A percentile compares a stretch with the other conserved stretches of the same genome.
Conservation (phyloP, 148 eudicot genomes). For the Arbutus unedo region DNA sequence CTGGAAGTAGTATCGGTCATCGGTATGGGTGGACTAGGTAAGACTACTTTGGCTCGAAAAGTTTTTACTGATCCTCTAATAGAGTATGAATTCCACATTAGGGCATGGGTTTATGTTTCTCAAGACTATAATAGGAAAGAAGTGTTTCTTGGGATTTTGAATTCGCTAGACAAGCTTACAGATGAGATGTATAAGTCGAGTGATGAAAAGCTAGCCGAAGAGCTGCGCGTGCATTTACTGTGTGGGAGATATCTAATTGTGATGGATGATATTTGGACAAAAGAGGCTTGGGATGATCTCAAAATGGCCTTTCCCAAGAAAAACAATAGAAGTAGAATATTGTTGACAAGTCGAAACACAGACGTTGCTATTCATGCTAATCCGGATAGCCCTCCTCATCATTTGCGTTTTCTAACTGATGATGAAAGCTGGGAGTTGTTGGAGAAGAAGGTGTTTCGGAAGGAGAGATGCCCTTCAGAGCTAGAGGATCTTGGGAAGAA, state of each 20-base stretch:
- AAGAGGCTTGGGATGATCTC: conserved; percentile 29
- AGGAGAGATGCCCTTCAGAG: conserved; percentile 21
- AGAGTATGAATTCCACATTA: conserved; percentile 19
- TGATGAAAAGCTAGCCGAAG: conserved; percentile 15
- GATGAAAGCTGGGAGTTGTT: conserved; percentile 33
- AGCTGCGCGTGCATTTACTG: conserved; percentile 8
- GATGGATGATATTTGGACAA: conserved; percentile 32
- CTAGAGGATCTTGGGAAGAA: conserved; percentile 18
- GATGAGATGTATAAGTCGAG: neutral
- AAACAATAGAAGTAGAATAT: conserved; percentile 27
- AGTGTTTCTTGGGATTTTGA: conserved; percentile 16
- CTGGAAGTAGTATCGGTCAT: conserved; percentile 31
- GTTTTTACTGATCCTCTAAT: conserved; percentile 24
- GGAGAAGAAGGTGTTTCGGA: conserved; percentile 25
- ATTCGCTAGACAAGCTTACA: neutral
- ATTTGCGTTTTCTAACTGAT: conserved; percentile 11
- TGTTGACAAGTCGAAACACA: conserved; percentile 25
- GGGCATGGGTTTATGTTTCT: conserved; percentile 36
- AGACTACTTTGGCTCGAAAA: conserved; percentile 40
- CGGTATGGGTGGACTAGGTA: conserved; percentile 42
- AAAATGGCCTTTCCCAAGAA: conserved; percentile 21
- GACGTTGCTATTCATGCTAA: conserved; percentile 19
- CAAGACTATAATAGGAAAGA: conserved; percentile 24
- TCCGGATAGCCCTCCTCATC: conserved; percentile 17
- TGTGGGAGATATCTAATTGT: conserved; percentile 21